Conservation (phyloP, 257 asterid species). For the Gynochthodes officinalis region DNA sequence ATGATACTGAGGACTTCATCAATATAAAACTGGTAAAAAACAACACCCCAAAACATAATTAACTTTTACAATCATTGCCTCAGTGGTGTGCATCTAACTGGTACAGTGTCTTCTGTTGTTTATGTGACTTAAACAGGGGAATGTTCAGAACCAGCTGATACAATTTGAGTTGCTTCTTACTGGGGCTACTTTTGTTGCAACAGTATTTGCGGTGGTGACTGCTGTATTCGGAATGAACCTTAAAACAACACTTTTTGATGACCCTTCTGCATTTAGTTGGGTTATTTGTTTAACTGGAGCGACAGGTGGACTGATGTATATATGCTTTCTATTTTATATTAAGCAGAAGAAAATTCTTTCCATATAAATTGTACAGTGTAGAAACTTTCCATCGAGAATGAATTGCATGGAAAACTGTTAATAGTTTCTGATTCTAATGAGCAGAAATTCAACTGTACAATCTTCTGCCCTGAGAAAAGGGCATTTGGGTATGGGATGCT, state of each 20-base stretch:
- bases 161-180: conserved; percentile 90
- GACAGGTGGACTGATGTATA: conserved; percentile 54
- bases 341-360: conserved; percentile 80
- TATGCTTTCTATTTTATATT: conserved; percentile 61
- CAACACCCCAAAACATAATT: not conserved
- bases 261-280: conserved; percentile 71
- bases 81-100: not conserved
- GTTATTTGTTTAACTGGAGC: conserved; percentile 57
- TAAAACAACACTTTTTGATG: conserved; percentile 50
- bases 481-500: not conserved
- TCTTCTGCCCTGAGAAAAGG: not conserved
- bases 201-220: conserved; percentile 85
- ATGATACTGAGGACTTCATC: conserved; percentile 96
- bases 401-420: not conserved
- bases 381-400: not conserved
- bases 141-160: conserved; percentile 92
- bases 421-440: not conserved
- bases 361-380: conserved; percentile 28
- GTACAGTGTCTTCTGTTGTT: not conserved
- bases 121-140: conserved; percentile 58
- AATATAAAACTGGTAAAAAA: conserved; percentile 83
- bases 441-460: not conserved
- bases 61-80: not conserved
- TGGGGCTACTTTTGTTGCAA: conserved; percentile 91
- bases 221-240: conserved; percentile 94